Base-by-base conservation (phyloP, 1,284 basidiomycete species). In the Cerioporus squamosus region DNA sequence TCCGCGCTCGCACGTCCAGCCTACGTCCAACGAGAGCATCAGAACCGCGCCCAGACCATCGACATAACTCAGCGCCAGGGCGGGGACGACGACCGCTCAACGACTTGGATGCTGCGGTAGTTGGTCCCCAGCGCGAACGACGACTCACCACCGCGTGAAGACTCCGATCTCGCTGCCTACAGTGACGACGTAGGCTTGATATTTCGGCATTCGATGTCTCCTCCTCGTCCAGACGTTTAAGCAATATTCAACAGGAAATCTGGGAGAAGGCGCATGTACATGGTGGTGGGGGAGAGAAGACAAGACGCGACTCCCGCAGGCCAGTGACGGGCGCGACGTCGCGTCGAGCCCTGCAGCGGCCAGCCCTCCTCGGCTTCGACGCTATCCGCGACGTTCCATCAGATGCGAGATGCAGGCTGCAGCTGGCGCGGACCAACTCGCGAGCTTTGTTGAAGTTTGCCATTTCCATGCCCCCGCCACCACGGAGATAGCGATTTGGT, bases 181-280 rank as follows among this genome's bases (percentile, higher is more conserved):
- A 15, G 70, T 75, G 10, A 86, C 81, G 24, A 76, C 76, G 52
- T 84, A 81, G 67, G 75, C 83, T 50, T 74, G 72, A 31, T 69
- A 76, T 62, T 73, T 68, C 2, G 66, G 69, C 80, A 81, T 83
- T 22, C 22, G 42, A 6, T 36, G 20, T 15, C 40, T 44, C 43
- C 39, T 12, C 8, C n/a, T 17, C 2, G 2, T 36, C 15, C 12
- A 36, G 33, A 36, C 33, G 33, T 36, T 36, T 2, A 36, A 36
- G 15, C 33, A 15, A 15, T 12, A 36, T 2, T 9, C 15, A 36
- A 14, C 33, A 14, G 10, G 15, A 36, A 12, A 5, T 12, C 14
- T 17, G 14, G 33, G 14, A 10, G 14, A 29, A 29, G 29, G 10
- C 15, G 15, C 33, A 15, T 36, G 33, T 29, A 29, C 29, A 29